Percentiles rank a stretch among this genome's conserved stretches.
These are phyloP conservation scores for Talaromyces liani DNA, from an alignment of 495 filamentous ascomycete species.

Conservation along the genomic window DNA sequence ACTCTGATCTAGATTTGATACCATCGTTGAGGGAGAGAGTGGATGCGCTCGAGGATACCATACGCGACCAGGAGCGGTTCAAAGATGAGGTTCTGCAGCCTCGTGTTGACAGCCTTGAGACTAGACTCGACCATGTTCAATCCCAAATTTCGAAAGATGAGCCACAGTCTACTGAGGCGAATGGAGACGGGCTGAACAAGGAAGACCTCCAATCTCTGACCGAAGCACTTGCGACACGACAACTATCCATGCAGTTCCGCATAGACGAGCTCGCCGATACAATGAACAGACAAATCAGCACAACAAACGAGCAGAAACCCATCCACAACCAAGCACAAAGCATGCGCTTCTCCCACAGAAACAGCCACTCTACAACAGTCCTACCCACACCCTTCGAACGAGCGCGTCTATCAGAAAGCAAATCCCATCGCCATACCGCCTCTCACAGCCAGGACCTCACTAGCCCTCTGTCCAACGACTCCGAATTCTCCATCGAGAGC, in stretches of 20 bases:
- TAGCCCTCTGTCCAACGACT: not conserved
- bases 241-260: not conserved
- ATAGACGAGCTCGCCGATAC: not conserved
- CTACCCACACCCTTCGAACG: not conserved
- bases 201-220: conserved; percentile 3
- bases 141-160: not conserved
- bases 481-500: not conserved
- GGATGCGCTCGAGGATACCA: not conserved
- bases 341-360: not conserved
- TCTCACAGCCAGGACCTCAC: not conserved
- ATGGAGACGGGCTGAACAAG: not conserved
- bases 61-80: not conserved
- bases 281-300: not conserved
- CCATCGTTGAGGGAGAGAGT: not conserved
- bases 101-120: not conserved
- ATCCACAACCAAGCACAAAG: not conserved
- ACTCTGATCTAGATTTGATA: not conserved
- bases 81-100: not conserved
- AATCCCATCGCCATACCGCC: not conserved
- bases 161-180: not conserved
- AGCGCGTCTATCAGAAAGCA: not conserved
- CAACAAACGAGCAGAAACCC: not conserved
- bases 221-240: not conserved
- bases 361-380: not conserved
- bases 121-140: not conserved